phyloP scores from a whole-genome alignment of 2,329 filamentous ascomycete genomes.

The Paramyrothecium roridum region DNA sequence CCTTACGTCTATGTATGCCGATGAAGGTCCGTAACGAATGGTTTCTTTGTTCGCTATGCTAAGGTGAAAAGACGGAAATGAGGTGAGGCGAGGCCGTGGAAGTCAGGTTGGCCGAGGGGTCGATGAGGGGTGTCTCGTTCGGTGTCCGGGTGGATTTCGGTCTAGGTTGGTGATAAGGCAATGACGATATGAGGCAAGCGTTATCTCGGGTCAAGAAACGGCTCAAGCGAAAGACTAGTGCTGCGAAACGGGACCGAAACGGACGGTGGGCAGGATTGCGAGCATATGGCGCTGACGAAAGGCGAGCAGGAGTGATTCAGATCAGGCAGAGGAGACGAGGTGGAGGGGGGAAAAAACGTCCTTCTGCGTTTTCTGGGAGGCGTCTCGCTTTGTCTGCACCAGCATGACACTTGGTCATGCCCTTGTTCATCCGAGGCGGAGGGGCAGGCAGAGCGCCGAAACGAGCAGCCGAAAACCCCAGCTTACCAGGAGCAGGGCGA shows the following conservation, averaged over 20 bases:
- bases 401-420: conserved; percentile 1
- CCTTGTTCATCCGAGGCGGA: background rate
- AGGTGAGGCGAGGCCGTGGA: background rate
- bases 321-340: background rate
- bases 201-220: background rate
- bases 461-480: background rate
- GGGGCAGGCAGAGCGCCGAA: background rate
- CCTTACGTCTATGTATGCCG: too few species aligned
- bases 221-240: background rate
- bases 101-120: too few species aligned
- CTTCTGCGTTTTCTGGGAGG: background rate
- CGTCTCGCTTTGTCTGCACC: conserved; percentile 1
- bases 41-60: background rate
- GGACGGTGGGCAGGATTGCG: background rate
- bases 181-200: background rate
- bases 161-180: background rate
- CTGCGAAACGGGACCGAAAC: background rate
- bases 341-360: background rate
- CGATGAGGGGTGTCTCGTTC: too few species aligned
- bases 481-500: background rate
- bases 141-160: background rate
- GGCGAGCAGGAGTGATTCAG: background rate
- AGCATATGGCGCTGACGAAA: background rate
- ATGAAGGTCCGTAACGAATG: background rate
- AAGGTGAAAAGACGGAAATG: background rate